These are phyloP conservation scores for Fomes fomentarius DNA, from an alignment of 1,284 basidiomycete species.

Conservation along the genomic window DNA sequence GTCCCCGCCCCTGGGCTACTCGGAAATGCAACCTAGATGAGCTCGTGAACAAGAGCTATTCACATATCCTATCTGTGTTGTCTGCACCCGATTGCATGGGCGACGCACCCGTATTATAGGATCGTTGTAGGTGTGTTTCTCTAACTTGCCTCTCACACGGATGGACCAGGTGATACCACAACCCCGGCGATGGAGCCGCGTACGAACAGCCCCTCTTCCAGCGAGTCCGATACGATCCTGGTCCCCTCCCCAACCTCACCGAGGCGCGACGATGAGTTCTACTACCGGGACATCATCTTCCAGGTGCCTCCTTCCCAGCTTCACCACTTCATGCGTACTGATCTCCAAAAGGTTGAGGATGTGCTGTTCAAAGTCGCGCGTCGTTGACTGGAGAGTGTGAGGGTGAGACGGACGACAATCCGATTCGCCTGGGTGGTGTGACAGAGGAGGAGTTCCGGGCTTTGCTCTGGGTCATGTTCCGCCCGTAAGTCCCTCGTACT, in stretches of 20 bases:
- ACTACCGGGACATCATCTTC: slow-evolving; percentile 8
- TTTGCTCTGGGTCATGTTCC: slow-evolving; percentile 8
- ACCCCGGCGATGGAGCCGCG: background rate
- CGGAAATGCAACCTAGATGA: too few species aligned
- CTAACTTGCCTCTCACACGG: too few species aligned
- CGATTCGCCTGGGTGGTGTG: slow-evolving; percentile 1
- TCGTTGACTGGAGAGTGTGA: background rate
- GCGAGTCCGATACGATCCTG: background rate
- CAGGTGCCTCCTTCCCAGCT: background rate
- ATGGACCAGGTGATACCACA: too few species aligned
- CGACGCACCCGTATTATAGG: too few species aligned
- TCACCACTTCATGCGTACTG: background rate
- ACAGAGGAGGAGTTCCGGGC: slow-evolving; percentile 6
- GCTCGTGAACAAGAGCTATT: too few species aligned
- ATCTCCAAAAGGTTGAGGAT: background rate
- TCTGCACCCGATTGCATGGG: too few species aligned
- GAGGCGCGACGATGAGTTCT: slow-evolving; percentile 10
- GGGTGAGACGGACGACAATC: slow-evolving; percentile 11
- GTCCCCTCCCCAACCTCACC: background rate
- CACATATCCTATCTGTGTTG: too few species aligned
- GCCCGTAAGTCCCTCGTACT: slow-evolving; percentile 1
- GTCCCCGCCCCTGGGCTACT: too few species aligned
- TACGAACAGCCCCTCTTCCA: background rate
- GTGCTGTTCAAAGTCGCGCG: slow-evolving; percentile 14
- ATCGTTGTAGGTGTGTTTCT: too few species aligned